Conservation (phyloP, 192 early-diverging fungal genomes). For the Coemansia sp. region DNA sequence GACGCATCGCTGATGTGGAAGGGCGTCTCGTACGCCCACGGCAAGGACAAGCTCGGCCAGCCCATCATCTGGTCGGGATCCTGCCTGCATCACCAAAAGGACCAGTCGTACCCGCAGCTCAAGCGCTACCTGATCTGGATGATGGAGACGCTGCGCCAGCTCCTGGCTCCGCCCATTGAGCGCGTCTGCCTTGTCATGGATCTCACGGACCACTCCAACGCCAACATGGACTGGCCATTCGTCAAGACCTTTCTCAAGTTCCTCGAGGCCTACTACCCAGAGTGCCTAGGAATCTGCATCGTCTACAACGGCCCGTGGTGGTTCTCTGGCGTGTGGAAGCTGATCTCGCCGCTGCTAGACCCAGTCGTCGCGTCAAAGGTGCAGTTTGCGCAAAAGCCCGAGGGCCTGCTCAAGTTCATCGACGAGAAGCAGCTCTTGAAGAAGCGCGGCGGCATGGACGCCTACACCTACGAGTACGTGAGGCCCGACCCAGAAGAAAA, state of each 20-base stretch:
- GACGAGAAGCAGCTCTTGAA: slow-evolving; percentile 64
- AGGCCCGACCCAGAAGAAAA: slow-evolving; percentile 59
- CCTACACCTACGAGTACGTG: slow-evolving; percentile 63
- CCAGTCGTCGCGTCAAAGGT: slow-evolving; percentile 91
- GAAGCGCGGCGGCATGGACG: slow-evolving; percentile 67
- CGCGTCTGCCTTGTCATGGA: slow-evolving; percentile 77
- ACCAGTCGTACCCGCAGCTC: slow-evolving; percentile 66
- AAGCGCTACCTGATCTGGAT: slow-evolving; percentile 71
- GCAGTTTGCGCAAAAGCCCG: slow-evolving; percentile 72
- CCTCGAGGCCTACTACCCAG: slow-evolving; percentile 92
- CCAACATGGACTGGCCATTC: slow-evolving; percentile 82
- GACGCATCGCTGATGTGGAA: slow-evolving; percentile 59
- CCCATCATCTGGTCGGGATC: slow-evolving; percentile 63
- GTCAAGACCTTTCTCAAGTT: slow-evolving; percentile 83
- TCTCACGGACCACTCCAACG: slow-evolving; percentile 72
- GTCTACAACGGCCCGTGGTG: slow-evolving; percentile 94
- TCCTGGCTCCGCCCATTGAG: slow-evolving; percentile 71
- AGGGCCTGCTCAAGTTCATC: slow-evolving; percentile 71
- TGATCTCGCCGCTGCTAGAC: slow-evolving; percentile 87
- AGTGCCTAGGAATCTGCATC: slow-evolving; percentile 79
- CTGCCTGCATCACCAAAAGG: slow-evolving; percentile 63
- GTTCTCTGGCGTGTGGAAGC: slow-evolving; percentile 84
- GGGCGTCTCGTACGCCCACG: slow-evolving; percentile 64
- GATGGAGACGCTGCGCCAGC: slow-evolving; percentile 73
- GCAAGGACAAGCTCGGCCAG: slow-evolving; percentile 60